Evolutionary conservation across 202 grass and related monocot species (phyloP).

Genomic region (Hordeum pubiflorum): DNA sequence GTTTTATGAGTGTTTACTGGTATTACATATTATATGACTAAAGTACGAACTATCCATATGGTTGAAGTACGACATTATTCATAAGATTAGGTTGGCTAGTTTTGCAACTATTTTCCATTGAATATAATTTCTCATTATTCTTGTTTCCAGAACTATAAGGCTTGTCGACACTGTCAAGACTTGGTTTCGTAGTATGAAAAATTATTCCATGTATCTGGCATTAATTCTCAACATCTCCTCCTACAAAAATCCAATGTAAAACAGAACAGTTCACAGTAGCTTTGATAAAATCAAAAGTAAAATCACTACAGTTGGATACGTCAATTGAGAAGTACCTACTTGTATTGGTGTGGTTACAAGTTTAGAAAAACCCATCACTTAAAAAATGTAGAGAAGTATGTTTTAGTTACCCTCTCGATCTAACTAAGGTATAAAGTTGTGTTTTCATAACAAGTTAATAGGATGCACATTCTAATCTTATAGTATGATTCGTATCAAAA

Average conservation of each 20-base stretch:
- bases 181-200: neutral
- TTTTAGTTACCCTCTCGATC: neutral
- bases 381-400: neutral
- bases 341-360: neutral
- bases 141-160: neutral
- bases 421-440: neutral
- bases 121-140: neutral
- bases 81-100: neutral
- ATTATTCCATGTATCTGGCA: neutral
- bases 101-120: neutral
- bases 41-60: neutral
- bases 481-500: neutral
- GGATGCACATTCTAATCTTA: conserved; percentile 4
- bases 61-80: neutral
- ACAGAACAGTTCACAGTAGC: neutral
- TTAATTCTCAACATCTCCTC: neutral
- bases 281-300: neutral
- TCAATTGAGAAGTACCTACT: neutral
- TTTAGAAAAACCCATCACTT: neutral
- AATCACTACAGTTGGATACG: neutral
- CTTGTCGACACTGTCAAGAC: conserved; percentile 8
- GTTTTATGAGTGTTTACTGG: neutral
- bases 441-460: neutral
- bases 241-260: neutral
- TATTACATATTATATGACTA: neutral